Conservation (phyloP, 1,284 basidiomycete genomes). For the Gomphus sp. region DNA sequence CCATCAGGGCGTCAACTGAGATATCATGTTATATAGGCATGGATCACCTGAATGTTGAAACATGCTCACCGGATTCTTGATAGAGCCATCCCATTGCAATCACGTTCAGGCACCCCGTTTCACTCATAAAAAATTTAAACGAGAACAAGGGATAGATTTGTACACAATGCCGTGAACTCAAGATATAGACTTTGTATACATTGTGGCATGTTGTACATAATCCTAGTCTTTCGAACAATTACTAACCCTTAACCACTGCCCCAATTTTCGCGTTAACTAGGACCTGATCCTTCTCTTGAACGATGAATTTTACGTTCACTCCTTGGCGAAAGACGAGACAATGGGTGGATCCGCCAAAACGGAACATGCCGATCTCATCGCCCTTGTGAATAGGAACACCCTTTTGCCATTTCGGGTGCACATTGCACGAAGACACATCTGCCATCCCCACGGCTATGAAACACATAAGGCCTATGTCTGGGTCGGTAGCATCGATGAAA, state of each 20-base stretch:
- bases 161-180: too few relatives aligned
- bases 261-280: not conserved
- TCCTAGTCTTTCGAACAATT: too few relatives aligned
- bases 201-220: too few relatives aligned
- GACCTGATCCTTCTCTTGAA: not conserved
- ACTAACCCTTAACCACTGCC: not conserved
- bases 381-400: slow-evolving; percentile 33
- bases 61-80: too few relatives aligned
- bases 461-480: slow-evolving; percentile 37
- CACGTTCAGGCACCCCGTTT: too few relatives aligned
- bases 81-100: too few relatives aligned
- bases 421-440: slow-evolving; percentile 43
- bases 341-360: slow-evolving; percentile 42
- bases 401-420: slow-evolving; percentile 13
- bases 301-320: not conserved
- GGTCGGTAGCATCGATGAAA: slow-evolving; percentile 43
- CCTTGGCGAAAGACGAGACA: slow-evolving; percentile 26
- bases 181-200: too few relatives aligned
- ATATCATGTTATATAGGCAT: too few relatives aligned
- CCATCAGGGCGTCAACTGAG: too few relatives aligned
- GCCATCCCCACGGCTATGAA: slow-evolving; percentile 47
- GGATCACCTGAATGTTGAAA: too few relatives aligned
- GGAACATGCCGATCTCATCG: slow-evolving; percentile 41
- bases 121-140: too few relatives aligned
- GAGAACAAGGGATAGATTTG: too few relatives aligned